Percentiles rank a stretch among this genome's conserved stretches.
Conservation (phyloP, 139 green algal genomes). For the Ettlia oleoabundans region DNA sequence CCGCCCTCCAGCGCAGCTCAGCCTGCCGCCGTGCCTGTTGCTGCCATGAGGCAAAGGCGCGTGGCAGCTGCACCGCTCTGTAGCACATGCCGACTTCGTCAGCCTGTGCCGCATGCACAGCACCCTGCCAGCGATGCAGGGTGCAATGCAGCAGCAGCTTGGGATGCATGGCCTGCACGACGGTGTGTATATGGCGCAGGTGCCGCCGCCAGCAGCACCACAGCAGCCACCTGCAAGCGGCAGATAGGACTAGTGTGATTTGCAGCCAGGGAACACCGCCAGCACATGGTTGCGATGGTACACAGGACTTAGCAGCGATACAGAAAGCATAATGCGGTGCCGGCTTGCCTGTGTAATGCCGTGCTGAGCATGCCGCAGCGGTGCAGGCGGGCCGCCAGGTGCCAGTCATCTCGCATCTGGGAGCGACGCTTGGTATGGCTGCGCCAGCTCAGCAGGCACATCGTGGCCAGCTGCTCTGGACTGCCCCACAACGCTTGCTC, state of each 20-base stretch:
- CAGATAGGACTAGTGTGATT: too few species aligned
- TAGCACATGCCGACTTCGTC: conserved; percentile 4
- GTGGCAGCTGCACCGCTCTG: conserved; percentile 28
- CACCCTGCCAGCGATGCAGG: neutral
- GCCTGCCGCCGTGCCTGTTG: neutral
- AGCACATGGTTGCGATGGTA: too few species aligned
- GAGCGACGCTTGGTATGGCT: neutral
- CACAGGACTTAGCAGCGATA: too few species aligned
- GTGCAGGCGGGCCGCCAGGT: conserved; percentile 2
- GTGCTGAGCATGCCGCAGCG: neutral
- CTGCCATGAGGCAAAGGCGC: neutral
- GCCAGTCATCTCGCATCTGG: neutral
- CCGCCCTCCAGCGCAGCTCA: neutral
- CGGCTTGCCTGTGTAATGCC: too few species aligned
- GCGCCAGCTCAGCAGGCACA: conserved; percentile 26
- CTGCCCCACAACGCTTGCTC: conserved; percentile 13
- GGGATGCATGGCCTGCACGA: neutral
- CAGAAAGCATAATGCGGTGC: too few species aligned
- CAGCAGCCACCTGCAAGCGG: conserved; percentile 1
- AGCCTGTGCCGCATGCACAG: neutral
- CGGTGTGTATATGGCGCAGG: neutral
- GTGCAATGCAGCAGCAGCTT: neutral
- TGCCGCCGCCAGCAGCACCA: neutral
- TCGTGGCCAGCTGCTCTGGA: neutral
- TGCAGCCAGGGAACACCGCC: too few species aligned